A percentile compares a stretch with the other conserved stretches of the same genome.
phyloP scores from a whole-genome alignment of 495 filamentous ascomycete species.

The Penicillium subrubescens region DNA sequence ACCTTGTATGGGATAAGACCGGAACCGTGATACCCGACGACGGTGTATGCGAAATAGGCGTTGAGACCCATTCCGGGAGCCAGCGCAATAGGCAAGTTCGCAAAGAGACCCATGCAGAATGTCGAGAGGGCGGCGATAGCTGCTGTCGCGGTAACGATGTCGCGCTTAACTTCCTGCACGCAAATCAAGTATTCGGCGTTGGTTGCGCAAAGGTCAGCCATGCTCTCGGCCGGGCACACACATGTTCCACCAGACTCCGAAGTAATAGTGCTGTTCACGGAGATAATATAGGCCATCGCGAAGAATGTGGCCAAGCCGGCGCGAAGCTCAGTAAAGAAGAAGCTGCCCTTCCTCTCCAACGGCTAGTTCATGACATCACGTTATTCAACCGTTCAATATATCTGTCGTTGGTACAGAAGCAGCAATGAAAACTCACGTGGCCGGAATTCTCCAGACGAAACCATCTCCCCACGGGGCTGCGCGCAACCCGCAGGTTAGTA shows the following conservation, averaged over 20 bases:
- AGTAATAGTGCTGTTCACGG: slow-evolving; percentile 72
- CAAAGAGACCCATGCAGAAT: slow-evolving; percentile 75
- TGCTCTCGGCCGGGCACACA: slow-evolving; percentile 57
- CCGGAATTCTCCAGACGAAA: slow-evolving; percentile 76
- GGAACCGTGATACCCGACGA: slow-evolving; percentile 71
- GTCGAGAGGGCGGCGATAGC: slow-evolving; percentile 70
- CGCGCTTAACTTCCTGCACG: slow-evolving; percentile 66
- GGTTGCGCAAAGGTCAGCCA: slow-evolving; percentile 54
- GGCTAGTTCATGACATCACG: slow-evolving; percentile 33
- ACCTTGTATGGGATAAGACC: slow-evolving; percentile 68
- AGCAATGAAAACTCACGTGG: slow-evolving; percentile 55
- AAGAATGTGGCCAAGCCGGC: slow-evolving; percentile 83
- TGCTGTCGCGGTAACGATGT: slow-evolving; percentile 78
- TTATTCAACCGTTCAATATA: background rate
- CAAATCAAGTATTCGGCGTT: slow-evolving; percentile 65
- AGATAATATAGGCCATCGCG: slow-evolving; percentile 84
- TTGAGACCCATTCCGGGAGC: slow-evolving; percentile 86
- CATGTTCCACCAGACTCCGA: slow-evolving; percentile 70
- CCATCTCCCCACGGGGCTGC: slow-evolving; percentile 65
- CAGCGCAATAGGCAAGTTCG: slow-evolving; percentile 71
- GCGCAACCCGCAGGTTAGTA: slow-evolving; percentile 56
- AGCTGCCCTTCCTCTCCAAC: slow-evolving; percentile 69
- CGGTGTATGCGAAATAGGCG: slow-evolving; percentile 81
- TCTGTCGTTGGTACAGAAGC: background rate
- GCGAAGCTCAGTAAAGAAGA: slow-evolving; percentile 77